phyloP scores from a whole-genome alignment of 2,329 filamentous ascomycete genomes.

The Fusarium brachygibbosum region DNA sequence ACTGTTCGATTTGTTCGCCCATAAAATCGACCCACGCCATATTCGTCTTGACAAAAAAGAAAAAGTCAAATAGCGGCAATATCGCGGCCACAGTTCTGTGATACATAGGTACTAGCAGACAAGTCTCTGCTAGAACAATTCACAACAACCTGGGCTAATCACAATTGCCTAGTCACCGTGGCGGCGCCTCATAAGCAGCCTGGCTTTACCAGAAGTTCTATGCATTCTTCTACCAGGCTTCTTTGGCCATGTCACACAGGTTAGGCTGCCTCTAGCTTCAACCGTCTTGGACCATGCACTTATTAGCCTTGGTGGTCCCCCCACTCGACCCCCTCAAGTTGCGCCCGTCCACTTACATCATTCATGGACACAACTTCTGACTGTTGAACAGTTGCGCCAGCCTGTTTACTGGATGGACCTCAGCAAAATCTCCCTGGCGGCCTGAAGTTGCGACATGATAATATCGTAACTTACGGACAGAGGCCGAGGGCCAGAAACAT shows the following conservation, averaged over 20 bases:
- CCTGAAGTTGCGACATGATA: slow-evolving; percentile 27
- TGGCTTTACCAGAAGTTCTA: slow-evolving; percentile 42
- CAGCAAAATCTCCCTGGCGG: slow-evolving; percentile 21
- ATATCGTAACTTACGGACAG: slow-evolving; percentile 24
- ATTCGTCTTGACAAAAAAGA: slow-evolving; percentile 30
- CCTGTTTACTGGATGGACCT: slow-evolving; percentile 26
- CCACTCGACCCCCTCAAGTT: slow-evolving; percentile 42
- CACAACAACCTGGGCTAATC: slow-evolving; percentile 15
- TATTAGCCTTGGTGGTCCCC: slow-evolving; percentile 39
- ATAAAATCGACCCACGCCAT: slow-evolving; percentile 40
- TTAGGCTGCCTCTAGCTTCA: slow-evolving; percentile 31
- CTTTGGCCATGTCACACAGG: slow-evolving; percentile 26
- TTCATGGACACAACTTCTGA: slow-evolving; percentile 43
- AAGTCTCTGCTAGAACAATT: slow-evolving; percentile 16
- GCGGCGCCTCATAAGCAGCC: slow-evolving; percentile 30
- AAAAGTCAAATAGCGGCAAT: slow-evolving; percentile 34
- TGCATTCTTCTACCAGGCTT: slow-evolving; percentile 49
- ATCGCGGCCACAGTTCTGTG: slow-evolving; percentile 11
- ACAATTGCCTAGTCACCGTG: slow-evolving; percentile 32
- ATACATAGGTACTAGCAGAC: slow-evolving; percentile 20
- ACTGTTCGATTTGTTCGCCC: slow-evolving; percentile 7
- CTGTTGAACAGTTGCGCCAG: slow-evolving; percentile 24
- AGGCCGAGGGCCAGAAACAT: slow-evolving; percentile 26
- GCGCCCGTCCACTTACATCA: slow-evolving; percentile 49
- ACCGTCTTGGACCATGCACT: slow-evolving; percentile 18